phyloP scores from a whole-genome alignment of 2,329 filamentous ascomycete genomes.

The Aureobasidium namibiae region DNA sequence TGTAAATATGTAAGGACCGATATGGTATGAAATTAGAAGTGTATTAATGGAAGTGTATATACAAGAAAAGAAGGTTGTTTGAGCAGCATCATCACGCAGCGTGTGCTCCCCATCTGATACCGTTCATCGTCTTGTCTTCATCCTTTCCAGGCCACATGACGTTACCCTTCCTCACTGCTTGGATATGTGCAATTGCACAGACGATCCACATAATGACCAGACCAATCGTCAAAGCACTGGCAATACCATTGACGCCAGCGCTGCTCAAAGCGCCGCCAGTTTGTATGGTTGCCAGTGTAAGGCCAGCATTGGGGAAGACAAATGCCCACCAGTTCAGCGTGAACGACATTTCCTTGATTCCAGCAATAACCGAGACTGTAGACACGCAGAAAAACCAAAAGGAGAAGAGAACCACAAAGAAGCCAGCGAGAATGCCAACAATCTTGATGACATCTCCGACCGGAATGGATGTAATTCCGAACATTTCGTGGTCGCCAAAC shows the following conservation, averaged over 20 bases:
- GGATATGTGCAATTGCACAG: constrained; percentile 41
- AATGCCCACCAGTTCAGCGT: constrained; percentile 55
- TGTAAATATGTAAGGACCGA: no score
- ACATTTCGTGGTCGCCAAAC: constrained; percentile 23
- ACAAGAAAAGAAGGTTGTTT: not conserved
- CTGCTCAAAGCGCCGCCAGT: constrained; percentile 48
- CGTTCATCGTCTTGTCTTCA: constrained; percentile 40
- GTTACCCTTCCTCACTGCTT: constrained; percentile 42
- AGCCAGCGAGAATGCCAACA: constrained; percentile 33
- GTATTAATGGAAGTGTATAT: not conserved
- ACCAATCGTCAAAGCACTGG: constrained; percentile 47
- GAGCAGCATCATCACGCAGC: not conserved
- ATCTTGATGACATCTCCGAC: constrained; percentile 32
- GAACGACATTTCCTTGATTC: constrained; percentile 37
- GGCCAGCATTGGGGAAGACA: constrained; percentile 58
- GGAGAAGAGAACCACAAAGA: constrained; percentile 42
- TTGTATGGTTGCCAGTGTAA: constrained; percentile 52
- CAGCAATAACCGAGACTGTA: constrained; percentile 30
- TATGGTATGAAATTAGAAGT: not conserved
- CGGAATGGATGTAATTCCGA: constrained; percentile 25
- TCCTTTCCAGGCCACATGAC: constrained; percentile 54
- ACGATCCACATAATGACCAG: constrained; percentile 50
- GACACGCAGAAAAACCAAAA: constrained; percentile 45
- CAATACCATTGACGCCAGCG: constrained; percentile 44
- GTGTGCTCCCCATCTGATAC: constrained; percentile 3